Base-by-base conservation (phyloP, 2,329 filamentous ascomycete genomes). In the Alternaria incomplexa region DNA sequence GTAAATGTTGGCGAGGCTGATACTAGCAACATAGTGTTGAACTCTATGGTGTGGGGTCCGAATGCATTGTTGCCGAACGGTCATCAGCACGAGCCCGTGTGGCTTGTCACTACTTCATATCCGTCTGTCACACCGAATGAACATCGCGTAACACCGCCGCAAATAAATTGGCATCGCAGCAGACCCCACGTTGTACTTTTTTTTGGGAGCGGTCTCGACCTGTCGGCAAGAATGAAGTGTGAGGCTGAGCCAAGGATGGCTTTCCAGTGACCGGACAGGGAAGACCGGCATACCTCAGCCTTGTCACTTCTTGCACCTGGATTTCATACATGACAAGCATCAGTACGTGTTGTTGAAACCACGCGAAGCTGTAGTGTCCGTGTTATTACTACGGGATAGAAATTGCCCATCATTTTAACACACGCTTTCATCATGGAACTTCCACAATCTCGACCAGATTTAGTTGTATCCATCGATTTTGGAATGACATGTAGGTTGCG, bases 391-490 rank as follows among this genome's bases (percentile, higher is more conserved):
- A 17, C 25, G 26, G 3, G 7, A 5, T 5, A 5, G 12, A 3
- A 11, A 25, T 10, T 23, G 22, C 9, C 1, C 23, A 47, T 17
- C 23, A 5, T 17, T 7, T 26, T 15, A 12, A 26, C 23, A 1
- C 23, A 20, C 17, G 17, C 46, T 9, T 50, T 51, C 13, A 23
- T 30, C 13, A 51, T 51, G 48, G 48, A 51, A 36, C 3, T 0
- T 4, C 12, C 15, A 0, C 48, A 36, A 5, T 3, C 8, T 2
- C 48, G 50, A 17, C 56, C 28, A 1, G 26, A 25, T 12, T 20
- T 59, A 25, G 51, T 54, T 6, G 5, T 54, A 1, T 54, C 51
- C 51, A 54, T 54, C 15, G 51, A 54, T 11, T 54, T 54, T 15
- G 51, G 51, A 5, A 54, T 54, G 51, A 54, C 51, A 43, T 54